phyloP scores from a whole-genome alignment of 768 basidiomycete genomes.

The Leccinum fibrillosum region DNA sequence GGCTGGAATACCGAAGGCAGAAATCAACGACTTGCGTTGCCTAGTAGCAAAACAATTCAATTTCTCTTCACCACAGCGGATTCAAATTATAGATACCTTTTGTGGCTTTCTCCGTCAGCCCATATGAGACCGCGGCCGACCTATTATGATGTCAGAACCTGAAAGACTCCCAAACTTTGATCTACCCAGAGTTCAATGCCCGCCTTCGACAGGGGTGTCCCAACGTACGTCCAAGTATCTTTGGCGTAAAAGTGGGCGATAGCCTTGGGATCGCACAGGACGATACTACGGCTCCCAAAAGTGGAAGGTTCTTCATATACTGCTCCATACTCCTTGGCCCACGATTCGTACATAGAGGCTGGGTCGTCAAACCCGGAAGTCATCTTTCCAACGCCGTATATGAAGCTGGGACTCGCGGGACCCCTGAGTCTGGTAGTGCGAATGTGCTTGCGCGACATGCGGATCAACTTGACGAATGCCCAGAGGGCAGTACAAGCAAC shows the following conservation, averaged over 20 bases:
- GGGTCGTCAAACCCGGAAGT: not conserved
- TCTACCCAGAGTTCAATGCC: not conserved
- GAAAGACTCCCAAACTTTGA: not conserved
- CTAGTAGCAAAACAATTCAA: not conserved
- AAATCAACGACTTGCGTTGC: not conserved
- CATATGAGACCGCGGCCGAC: not conserved
- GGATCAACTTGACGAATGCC: not conserved
- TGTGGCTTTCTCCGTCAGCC: not conserved
- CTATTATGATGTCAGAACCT: not conserved
- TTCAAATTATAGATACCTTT: not conserved
- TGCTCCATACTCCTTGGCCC: not conserved
- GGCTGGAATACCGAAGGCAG: not conserved
- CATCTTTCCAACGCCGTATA: not conserved
- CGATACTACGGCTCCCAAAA: not conserved
- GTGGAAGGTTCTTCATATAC: not conserved
- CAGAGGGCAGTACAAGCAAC: not conserved
- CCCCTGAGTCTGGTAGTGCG: not conserved
- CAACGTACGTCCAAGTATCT: not conserved
- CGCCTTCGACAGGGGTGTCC: not conserved
- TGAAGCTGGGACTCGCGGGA: not conserved
- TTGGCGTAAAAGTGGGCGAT: not conserved
- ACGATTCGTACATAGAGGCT: not conserved
- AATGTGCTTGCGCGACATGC: not conserved
- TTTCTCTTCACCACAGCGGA: not conserved
- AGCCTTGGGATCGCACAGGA: not conserved